Conservation (phyloP, 495 filamentous ascomycete genomes). For the Penicillium riverlandense region DNA sequence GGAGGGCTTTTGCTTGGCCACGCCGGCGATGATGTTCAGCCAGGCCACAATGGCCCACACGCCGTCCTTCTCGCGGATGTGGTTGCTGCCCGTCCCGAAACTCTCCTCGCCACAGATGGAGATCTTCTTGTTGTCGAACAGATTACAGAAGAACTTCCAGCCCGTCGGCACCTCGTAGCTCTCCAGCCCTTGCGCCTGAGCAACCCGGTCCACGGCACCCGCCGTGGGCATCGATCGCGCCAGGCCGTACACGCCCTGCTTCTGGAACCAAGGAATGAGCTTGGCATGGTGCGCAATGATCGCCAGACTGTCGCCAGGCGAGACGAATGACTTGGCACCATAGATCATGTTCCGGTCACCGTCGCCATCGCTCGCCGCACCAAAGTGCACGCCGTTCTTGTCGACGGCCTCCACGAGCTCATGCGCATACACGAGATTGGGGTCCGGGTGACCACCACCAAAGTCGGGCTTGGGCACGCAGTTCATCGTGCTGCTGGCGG, state of each 20-base stretch:
- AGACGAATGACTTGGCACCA: constrained; percentile 91
- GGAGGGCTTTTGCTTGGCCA: constrained; percentile 70
- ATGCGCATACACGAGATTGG: constrained; percentile 96
- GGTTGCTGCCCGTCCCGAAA: constrained; percentile 98
- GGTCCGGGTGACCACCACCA: constrained; percentile 93
- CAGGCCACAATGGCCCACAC: constrained; percentile 96
- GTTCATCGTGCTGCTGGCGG: constrained; percentile 76
- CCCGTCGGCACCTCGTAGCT: constrained; percentile 97
- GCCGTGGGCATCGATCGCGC: constrained; percentile 97
- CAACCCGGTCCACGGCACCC: constrained; percentile 89
- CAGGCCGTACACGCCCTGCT: constrained; percentile 90
- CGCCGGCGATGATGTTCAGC: constrained; percentile 96
- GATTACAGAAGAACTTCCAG: constrained; percentile 99
- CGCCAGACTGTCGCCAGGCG: constrained; percentile 90
- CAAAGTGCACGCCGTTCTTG: constrained; percentile 86
- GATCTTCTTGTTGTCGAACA: constrained; percentile 95
- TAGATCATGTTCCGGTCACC: constrained; percentile 99
- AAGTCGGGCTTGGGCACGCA: constrained; percentile 90
- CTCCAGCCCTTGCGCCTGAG: constrained; percentile 84
- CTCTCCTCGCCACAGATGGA: constrained; percentile 98
- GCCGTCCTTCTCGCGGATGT: constrained; percentile 98
- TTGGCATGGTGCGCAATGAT: constrained; percentile 94
- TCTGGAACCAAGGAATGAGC: constrained; percentile 95
- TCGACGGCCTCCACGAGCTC: constrained; percentile 91
- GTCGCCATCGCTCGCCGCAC: constrained; percentile 92